phyloP scores from a whole-genome alignment of 306 rosid species.

The Pyrus betulifolia region DNA sequence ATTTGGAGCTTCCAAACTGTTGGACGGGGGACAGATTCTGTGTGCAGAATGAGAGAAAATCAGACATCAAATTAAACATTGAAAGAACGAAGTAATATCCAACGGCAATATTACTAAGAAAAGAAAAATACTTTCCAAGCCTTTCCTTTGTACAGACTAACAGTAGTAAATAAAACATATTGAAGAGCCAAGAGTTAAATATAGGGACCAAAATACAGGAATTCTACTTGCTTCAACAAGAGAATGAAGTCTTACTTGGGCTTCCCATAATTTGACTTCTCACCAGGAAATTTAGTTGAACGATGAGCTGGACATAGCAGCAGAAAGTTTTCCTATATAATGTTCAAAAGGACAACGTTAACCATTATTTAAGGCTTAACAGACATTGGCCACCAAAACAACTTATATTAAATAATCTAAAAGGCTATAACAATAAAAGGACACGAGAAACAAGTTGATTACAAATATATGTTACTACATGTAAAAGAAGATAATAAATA shows the following conservation, averaged over 20 bases:
- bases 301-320: slow-evolving; percentile 80
- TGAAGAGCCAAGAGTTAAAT: background rate
- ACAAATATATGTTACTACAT: background rate
- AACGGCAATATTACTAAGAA: background rate
- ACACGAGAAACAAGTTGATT: background rate
- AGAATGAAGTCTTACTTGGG: slow-evolving; percentile 18
- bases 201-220: background rate
- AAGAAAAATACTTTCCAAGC: background rate
- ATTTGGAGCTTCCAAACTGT: slow-evolving; percentile 23
- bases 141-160: background rate
- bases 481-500: slow-evolving; percentile 21
- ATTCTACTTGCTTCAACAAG: background rate
- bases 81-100: background rate
- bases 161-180: background rate
- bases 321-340: slow-evolving; percentile 57
- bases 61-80: background rate
- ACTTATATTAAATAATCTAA: background rate
- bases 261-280: slow-evolving; percentile 41
- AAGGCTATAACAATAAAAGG: background rate
- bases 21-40: slow-evolving; percentile 36
- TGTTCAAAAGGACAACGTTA: background rate
- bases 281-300: slow-evolving; percentile 54
- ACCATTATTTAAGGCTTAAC: background rate
- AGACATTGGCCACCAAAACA: slow-evolving; percentile 2
- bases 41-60: slow-evolving; percentile 25